phyloP scores from a whole-genome alignment of 257 asterid species.

The Lycium ferocissimum region DNA sequence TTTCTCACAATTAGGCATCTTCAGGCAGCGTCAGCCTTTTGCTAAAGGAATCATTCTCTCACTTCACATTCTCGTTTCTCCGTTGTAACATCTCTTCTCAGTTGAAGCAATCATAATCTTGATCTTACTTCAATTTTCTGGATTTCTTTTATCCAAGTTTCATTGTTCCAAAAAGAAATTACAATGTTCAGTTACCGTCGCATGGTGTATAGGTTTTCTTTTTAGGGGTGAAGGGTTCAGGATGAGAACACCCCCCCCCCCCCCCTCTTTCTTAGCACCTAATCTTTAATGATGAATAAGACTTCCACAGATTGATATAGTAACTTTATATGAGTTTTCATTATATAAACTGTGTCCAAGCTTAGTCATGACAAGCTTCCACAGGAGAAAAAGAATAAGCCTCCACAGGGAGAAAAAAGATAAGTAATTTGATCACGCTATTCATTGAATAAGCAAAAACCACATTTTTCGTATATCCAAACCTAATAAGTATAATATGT shows the following conservation, averaged over 20 bases:
- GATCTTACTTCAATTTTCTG: constrained; percentile 22
- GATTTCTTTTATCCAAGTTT: not conserved
- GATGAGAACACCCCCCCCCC: not conserved
- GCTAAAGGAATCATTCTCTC: constrained; percentile 7
- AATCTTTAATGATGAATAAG: constrained; percentile 6
- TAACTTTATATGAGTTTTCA: no score
- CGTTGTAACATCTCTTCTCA: constrained; percentile 10
- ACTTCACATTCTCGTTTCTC: constrained; percentile 11
- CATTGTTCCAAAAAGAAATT: no score
- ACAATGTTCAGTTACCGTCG: not conserved
- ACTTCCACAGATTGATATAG: not conserved
- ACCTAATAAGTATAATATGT: not conserved
- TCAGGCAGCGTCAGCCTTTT: constrained; percentile 18
- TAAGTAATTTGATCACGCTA: not conserved
- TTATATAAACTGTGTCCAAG: no score
- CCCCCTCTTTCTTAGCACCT: not conserved
- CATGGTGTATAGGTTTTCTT: not conserved
- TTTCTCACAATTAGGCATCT: constrained; percentile 19
- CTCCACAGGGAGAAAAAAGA: not conserved
- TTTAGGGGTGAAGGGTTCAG: not conserved
- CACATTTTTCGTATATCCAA: not conserved
- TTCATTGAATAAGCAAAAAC: not conserved
- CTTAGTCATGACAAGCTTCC: no score
- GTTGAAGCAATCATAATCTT: constrained; percentile 4
- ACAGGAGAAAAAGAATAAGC: not conserved